Conservation (phyloP, 2,329 filamentous ascomycete species). For the Incumbomyces delicatus region DNA sequence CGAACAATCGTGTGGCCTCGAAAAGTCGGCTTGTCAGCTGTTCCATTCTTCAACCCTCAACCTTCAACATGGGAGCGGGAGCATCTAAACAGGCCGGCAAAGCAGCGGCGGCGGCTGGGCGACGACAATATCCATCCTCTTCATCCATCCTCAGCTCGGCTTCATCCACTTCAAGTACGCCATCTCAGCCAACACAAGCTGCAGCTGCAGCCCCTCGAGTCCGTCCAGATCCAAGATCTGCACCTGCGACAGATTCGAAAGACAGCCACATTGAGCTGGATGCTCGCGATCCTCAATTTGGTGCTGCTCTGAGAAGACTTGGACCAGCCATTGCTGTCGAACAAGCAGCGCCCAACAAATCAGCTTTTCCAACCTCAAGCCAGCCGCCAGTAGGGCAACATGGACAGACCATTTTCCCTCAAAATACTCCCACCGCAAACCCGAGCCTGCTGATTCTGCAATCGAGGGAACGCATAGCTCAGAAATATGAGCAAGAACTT, state of each 20-base stretch:
- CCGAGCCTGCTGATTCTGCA: conserved; percentile 46
- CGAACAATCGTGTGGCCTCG: no score
- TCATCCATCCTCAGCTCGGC: conserved; percentile 15
- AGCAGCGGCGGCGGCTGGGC: conserved; percentile 15
- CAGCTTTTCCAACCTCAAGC: conserved; percentile 23
- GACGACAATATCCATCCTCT: conserved; percentile 18
- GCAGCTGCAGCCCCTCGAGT: conserved; percentile 14
- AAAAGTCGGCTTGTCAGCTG: no score
- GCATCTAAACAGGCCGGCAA: conserved; percentile 17
- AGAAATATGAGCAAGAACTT: conserved; percentile 46
- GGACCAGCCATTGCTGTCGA: conserved; percentile 46
- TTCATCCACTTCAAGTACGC: conserved; percentile 9
- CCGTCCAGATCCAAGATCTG: conserved; percentile 11
- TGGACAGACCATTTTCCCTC: conserved; percentile 29
- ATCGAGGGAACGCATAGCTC: conserved; percentile 41
- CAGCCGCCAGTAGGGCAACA: conserved; percentile 19
- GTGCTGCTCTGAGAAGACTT: conserved; percentile 65
- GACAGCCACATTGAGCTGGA: conserved; percentile 44
- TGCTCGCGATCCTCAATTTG: conserved; percentile 55
- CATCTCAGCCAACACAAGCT: conserved; percentile 6
- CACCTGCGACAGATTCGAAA: conserved; percentile 11
- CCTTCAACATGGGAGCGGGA: conserved; percentile 18
- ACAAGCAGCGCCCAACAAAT: conserved; percentile 41
- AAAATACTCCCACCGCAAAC: conserved; percentile 32
- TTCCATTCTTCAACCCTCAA: no score